phyloP scores from a whole-genome alignment of 2,329 filamentous ascomycete genomes.

The Arthrobotrys entomopaga region DNA sequence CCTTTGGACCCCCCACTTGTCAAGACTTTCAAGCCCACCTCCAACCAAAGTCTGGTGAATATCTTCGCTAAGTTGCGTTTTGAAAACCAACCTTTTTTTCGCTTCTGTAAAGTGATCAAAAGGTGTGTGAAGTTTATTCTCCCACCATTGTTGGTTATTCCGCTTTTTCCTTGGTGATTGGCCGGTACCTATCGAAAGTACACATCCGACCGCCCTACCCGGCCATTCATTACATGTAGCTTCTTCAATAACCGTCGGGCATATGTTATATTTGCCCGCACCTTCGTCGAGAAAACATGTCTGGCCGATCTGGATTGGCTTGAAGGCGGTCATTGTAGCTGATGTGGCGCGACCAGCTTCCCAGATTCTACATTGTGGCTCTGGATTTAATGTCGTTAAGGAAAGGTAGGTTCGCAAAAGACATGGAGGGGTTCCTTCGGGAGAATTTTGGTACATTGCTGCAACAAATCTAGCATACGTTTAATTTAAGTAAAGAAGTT shows the following conservation, averaged over 20 bases:
- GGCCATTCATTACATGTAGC: constrained; percentile 85
- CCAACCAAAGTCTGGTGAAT: constrained; percentile 72
- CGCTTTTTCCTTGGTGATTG: constrained; percentile 72
- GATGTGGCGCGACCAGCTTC: constrained; percentile 94
- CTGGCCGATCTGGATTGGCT: constrained; percentile 92
- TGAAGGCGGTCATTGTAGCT: constrained; percentile 91
- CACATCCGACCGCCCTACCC: constrained; percentile 87
- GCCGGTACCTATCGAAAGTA: constrained; percentile 92
- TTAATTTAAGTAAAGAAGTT: not conserved
- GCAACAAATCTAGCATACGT: constrained; percentile 70
- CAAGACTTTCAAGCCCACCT: constrained; percentile 37
- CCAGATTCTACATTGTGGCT: constrained; percentile 93
- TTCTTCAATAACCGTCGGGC: constrained; percentile 86
- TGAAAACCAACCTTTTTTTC: constrained; percentile 80
- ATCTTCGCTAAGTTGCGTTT: constrained; percentile 92
- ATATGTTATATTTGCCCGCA: constrained; percentile 88
- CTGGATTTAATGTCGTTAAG: constrained; percentile 65
- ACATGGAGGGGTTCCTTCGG: constrained; percentile 73
- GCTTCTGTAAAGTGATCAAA: constrained; percentile 93
- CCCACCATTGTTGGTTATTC: constrained; percentile 86
- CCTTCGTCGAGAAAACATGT: constrained; percentile 95
- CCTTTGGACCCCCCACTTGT: constrained; percentile 78
- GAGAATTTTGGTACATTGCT: constrained; percentile 86
- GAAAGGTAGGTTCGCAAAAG: constrained; percentile 95
- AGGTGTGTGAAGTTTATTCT: constrained; percentile 71